These are phyloP conservation scores for Myxozyma melibiosi DNA, from an alignment of 805 yeast species.

Conservation along the genomic window DNA sequence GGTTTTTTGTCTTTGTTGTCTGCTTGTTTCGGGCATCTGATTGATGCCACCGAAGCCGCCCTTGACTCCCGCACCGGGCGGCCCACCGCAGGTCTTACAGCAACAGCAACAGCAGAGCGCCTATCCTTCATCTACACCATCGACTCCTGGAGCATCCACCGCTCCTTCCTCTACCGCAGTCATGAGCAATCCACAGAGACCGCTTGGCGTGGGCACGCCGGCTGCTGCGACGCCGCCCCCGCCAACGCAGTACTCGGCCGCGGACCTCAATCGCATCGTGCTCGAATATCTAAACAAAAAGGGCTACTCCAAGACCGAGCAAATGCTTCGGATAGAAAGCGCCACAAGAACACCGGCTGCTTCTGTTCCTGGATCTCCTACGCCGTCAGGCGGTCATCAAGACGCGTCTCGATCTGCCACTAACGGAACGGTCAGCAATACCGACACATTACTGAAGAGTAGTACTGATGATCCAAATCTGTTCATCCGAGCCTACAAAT, in stretches of 20 bases:
- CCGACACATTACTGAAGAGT: constrained; percentile 41
- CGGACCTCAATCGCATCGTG: constrained; percentile 88
- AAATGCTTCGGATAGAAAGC: constrained; percentile 83
- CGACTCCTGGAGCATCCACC: constrained; percentile 3
- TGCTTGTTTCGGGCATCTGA: too few relatives aligned
- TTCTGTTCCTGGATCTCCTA: constrained; percentile 24
- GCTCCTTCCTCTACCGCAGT: background rate
- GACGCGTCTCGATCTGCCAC: constrained; percentile 10
- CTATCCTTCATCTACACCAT: constrained; percentile 3
- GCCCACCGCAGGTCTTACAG: background rate
- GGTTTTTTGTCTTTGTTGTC: too few relatives aligned
- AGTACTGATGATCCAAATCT: constrained; percentile 59
- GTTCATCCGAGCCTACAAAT: constrained; percentile 76
- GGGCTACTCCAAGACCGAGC: constrained; percentile 93
- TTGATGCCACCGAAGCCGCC: constrained; percentile 29
- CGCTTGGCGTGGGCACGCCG: background rate
- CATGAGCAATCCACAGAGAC: background rate
- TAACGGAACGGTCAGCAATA: constrained; percentile 30
- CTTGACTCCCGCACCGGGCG: constrained; percentile 16
- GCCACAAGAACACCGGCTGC: constrained; percentile 38
- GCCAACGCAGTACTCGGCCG: constrained; percentile 54
- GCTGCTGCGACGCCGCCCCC: background rate
- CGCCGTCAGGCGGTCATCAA: constrained; percentile 6
- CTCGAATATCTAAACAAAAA: constrained; percentile 89
- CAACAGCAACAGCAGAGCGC: background rate